Base-by-base conservation (phyloP, 495 filamentous ascomycete species). In the Aspergillus funiculosus region DNA sequence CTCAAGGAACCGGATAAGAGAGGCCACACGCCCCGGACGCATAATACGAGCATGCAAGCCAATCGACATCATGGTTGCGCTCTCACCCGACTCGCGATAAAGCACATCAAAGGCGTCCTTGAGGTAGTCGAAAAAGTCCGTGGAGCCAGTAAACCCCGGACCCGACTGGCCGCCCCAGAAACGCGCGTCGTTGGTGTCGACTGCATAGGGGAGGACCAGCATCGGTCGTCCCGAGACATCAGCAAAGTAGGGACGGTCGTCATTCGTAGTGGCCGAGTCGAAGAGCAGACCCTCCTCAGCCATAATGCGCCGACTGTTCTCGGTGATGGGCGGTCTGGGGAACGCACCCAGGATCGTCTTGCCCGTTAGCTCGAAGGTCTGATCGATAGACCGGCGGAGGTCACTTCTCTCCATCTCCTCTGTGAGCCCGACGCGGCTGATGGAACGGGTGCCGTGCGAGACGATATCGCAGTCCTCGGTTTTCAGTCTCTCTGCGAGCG, bases 1-100 rank as follows among this genome's bases (percentile, higher is more conserved):
- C 49, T 69, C 59, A 7, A 72, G 64, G 42, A 74, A 71, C 38
- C 62, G 62, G 56, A 67, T 68, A 11, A 73, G 51, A 6, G 69
- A 68, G 20, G 43, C 49, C 36, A 66, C 65, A 0, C 71, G 54
- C 7, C 67, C 71, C 14, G 69, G 68, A 39, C 66, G 64, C 6
- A 68, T 67, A 30, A 67, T 47, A 3, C 43, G 19, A 20, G 43
- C 39, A 21, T 46, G 43, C 32, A 46, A 15, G 11, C 32, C 32
- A 25, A 46, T 46, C 9, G 38, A 38, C 43, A 46, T 46, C 43
- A 46, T 38, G n/a, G n/a, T n/a, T n/a, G n/a, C n/a, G n/a, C n/a
- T n/a, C 31, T 38, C 28, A 8, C 43, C 43, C 8, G 32, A 32
- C 15, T 46, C 43, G 4, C 43, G 43, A 25, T 46, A 46, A 2